Conservation (phyloP, 208 protist genomes). For the Acanthamoeba sp. region DNA sequence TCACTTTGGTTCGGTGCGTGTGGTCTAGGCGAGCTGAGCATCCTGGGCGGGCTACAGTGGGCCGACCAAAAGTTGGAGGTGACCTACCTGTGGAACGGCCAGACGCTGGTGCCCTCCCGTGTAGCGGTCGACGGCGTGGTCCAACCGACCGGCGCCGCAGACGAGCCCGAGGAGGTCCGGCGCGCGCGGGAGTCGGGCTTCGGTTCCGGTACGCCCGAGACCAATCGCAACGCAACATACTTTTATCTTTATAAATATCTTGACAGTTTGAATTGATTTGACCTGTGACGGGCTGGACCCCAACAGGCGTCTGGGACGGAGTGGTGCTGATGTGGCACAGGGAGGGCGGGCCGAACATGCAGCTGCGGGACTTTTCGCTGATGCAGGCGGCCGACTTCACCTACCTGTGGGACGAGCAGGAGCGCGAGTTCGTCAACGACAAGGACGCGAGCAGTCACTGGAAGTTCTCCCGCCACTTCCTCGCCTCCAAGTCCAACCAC, state of each 20-base stretch:
- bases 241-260: too few relatives aligned
- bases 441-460: neutral
- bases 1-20: neutral
- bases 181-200: neutral
- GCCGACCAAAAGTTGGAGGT: neutral
- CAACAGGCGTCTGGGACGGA: conserved; percentile 14
- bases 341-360: neutral
- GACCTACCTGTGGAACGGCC: conserved; percentile 43
- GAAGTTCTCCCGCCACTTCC: conserved; percentile 63
- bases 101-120: neutral
- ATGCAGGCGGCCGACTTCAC: conserved; percentile 22
- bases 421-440: conserved; percentile 44
- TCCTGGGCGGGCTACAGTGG: neutral
- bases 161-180: neutral
- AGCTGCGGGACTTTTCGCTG: conserved; percentile 54
- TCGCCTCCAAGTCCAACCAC: conserved; percentile 56
- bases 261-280: too few relatives aligned
- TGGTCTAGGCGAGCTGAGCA: conserved; percentile 29
- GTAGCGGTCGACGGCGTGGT: neutral
- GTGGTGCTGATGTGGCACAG: conserved; percentile 17
- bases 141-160: neutral
- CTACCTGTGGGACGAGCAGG: conserved; percentile 67
- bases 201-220: neutral
- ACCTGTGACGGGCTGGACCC: too few relatives aligned
- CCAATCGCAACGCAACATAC: too few relatives aligned